These are phyloP conservation scores for Mycocentrospora acerina DNA, from an alignment of 2,329 filamentous ascomycete genomes.

Conservation along the genomic window DNA sequence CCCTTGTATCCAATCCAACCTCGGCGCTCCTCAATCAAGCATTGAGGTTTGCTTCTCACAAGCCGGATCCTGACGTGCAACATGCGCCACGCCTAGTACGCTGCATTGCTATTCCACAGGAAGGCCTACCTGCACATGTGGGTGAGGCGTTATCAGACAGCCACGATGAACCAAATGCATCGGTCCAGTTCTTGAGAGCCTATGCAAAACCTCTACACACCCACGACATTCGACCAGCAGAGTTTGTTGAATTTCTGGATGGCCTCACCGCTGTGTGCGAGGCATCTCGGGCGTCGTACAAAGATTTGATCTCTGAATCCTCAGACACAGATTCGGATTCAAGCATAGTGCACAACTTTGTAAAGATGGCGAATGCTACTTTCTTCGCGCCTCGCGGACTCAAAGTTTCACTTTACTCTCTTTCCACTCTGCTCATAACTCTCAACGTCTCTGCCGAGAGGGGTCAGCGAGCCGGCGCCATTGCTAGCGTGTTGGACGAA, in stretches of 20 bases:
- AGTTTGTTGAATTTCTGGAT: slow-evolving; percentile 37
- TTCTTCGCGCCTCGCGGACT: slow-evolving; percentile 38
- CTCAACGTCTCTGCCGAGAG: slow-evolving; percentile 23
- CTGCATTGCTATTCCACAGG: slow-evolving; percentile 29
- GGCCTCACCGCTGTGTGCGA: slow-evolving; percentile 33
- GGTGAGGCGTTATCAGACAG: slow-evolving; percentile 1
- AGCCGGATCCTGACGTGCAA: slow-evolving; percentile 23
- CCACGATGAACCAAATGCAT: slow-evolving; percentile 5
- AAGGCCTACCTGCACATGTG: slow-evolving; percentile 1
- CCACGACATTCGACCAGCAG: slow-evolving; percentile 29
- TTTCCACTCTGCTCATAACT: slow-evolving; percentile 21
- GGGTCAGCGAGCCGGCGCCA: slow-evolving; percentile 22
- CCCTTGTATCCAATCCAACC: slow-evolving; percentile 4
- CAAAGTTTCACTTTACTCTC: slow-evolving; percentile 25
- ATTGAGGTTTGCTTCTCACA: slow-evolving; percentile 27
- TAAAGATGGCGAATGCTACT: slow-evolving; percentile 29
- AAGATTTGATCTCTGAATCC: slow-evolving; percentile 7
- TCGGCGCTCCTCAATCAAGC: slow-evolving; percentile 21
- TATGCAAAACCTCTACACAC: slow-evolving; percentile 33
- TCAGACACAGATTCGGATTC: background rate
- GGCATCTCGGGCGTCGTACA: slow-evolving; percentile 10
- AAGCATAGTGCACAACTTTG: slow-evolving; percentile 24
- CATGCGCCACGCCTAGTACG: slow-evolving; percentile 27
- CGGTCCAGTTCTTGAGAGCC: slow-evolving; percentile 27
- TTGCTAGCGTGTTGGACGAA: slow-evolving; percentile 17